Evolutionary conservation across 2,329 filamentous ascomycete species (phyloP).

Genomic region (Fonsecaea pugnacius): DNA sequence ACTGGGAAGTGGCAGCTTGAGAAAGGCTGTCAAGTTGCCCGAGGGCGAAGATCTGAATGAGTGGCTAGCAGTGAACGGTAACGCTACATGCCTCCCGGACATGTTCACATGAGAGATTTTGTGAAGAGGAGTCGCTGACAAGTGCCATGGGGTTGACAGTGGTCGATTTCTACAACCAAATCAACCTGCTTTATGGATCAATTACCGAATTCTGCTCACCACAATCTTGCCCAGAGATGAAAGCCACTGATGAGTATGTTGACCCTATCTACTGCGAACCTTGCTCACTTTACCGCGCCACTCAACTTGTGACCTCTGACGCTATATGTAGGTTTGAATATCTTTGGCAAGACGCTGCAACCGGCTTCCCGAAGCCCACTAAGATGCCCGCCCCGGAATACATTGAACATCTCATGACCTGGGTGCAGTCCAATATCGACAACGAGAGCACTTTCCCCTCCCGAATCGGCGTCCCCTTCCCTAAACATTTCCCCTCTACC

Average conservation of each 20-base stretch:
- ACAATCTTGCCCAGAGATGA: constrained; percentile 97
- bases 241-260: constrained; percentile 96
- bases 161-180: constrained; percentile 99
- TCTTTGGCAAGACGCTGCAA: constrained; percentile 95
- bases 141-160: constrained; percentile 59
- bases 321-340: constrained; percentile 79
- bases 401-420: constrained; percentile 96
- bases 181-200: constrained; percentile 96
- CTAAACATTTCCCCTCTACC: constrained; percentile 84
- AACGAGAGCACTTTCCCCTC: constrained; percentile 95
- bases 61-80: constrained; percentile 97
- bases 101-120: not conserved
- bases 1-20: constrained; percentile 87
- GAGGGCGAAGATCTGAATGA: constrained; percentile 98
- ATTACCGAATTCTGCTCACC: constrained; percentile 99
- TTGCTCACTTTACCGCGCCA: constrained; percentile 9
- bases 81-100: not conserved
- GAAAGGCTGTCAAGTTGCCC: constrained; percentile 94
- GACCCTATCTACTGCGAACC: not conserved
- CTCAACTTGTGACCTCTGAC: constrained; percentile 16
- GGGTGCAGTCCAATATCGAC: constrained; percentile 94
- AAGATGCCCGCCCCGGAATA: constrained; percentile 98
- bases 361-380: constrained; percentile 84
- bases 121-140: constrained; percentile 30
- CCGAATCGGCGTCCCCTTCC: constrained; percentile 90